Conservation (phyloP, 371 early-diverging fungal genomes). For the Pancytospora philotis region DNA sequence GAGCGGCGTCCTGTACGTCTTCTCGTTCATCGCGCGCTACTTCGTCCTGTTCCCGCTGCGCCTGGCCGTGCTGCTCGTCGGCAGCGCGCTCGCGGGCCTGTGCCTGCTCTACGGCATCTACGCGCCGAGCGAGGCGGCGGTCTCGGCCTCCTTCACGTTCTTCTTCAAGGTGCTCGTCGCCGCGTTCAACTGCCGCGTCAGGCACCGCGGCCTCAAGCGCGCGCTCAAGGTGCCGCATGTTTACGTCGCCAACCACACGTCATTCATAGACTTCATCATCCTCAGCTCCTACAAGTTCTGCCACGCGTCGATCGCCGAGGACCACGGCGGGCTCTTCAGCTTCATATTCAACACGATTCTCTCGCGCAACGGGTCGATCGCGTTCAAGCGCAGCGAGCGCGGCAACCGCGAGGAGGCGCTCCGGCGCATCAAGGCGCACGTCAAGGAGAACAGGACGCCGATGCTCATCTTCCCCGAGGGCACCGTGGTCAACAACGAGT, state of each 20-base stretch:
- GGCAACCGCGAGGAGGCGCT: constrained; percentile 62
- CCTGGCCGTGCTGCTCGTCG: constrained; percentile 20
- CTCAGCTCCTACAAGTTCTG: constrained; percentile 66
- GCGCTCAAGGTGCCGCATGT: constrained; percentile 63
- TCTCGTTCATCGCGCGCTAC: constrained; percentile 50
- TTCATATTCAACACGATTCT: constrained; percentile 65
- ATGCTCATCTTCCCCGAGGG: constrained; percentile 76
- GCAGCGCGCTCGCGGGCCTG: background rate
- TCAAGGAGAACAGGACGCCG: constrained; percentile 56
- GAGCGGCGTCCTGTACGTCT: constrained; percentile 43
- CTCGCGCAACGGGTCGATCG: constrained; percentile 64
- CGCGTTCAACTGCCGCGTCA: constrained; percentile 49
- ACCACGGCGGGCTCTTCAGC: constrained; percentile 63
- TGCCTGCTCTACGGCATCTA: constrained; percentile 27
- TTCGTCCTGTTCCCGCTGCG: constrained; percentile 51
- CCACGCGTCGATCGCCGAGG: constrained; percentile 68
- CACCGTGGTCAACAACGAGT: constrained; percentile 73
- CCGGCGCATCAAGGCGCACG: constrained; percentile 60
- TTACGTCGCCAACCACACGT: constrained; percentile 69
- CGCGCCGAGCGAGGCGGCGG: background rate
- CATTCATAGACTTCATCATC: constrained; percentile 69
- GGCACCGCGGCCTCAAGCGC: constrained; percentile 64
- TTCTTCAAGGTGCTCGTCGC: constrained; percentile 35
- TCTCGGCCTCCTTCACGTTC: constrained; percentile 13
- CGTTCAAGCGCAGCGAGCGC: constrained; percentile 67